Evolutionary conservation across 176 grass and related monocot species (phyloP), one percentile per base, ranked within the genome.

Genomic region (Musa beccarii): DNA sequence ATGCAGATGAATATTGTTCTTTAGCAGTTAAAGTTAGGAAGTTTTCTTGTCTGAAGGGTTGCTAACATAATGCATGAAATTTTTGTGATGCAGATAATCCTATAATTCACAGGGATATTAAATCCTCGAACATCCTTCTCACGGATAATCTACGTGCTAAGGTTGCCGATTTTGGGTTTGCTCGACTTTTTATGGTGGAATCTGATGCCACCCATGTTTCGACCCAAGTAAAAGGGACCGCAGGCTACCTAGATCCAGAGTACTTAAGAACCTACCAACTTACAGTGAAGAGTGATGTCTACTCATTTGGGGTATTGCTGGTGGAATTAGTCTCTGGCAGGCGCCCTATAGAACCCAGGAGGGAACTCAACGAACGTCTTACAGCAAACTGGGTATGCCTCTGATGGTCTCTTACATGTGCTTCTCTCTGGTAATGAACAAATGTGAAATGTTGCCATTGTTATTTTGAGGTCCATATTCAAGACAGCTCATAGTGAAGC

Each of bases 71-170:
- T 70, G 75, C 61, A 25, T 75, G 54, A 43, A 11, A 76, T 88
- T 71, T 28, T 63, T 76, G 6, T 50, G 0, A 21, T 83, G 83
- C 75, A 96, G 92, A 96, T 72, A 79, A 96, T 53, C 92, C 92
- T 49, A 82, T 96, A 68, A 96, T 96, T 79, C 92, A 96, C 64
- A 85, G 89, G 75, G 92, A 96, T 64, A 92, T 96, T 63, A 96
- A 96, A 88, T 96, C 92, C 52, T 92, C 92, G 0, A 96, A 96
- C 79, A 96, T 96, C 70, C 89, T 96, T 54, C 72, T 96, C 54
- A 83, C 77, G 3, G 82, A 82, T 65, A 92, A 83, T 74, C 75
- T 83, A 2, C 75, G 71, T 63, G 81, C 81, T 1, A 78, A 83
- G 63, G 81, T 83, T 20, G 63, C 75, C 20, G 81, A 83, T 72